Conservation (phyloP, 352 stramenopile species). For the Phytophthora agathidicida region DNA sequence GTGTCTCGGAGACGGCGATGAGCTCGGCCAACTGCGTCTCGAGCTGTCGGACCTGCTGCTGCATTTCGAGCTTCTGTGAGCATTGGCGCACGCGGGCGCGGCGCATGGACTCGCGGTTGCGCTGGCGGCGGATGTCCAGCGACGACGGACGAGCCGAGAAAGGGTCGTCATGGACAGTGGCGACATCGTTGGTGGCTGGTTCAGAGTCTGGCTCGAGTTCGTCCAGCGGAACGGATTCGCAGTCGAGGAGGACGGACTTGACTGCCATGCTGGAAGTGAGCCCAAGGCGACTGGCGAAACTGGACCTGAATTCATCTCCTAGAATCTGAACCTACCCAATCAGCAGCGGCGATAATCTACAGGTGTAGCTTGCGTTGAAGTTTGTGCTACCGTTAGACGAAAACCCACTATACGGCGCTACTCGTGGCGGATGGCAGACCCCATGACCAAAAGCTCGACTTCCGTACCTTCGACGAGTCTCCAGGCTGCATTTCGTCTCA, state of each 20-base stretch:
- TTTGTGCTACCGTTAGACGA: not conserved
- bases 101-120: conserved; percentile 56
- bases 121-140: conserved; percentile 38
- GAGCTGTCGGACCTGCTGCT: conserved; percentile 36
- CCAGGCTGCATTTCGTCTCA: conserved; percentile 2
- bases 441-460: too few relatives aligned
- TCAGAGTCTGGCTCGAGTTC: not conserved
- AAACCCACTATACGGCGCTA: not conserved
- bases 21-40: conserved; percentile 33
- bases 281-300: too few relatives aligned
- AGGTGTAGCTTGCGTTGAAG: too few relatives aligned
- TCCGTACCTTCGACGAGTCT: not conserved
- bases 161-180: not conserved
- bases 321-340: too few relatives aligned
- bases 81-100: conserved; percentile 39
- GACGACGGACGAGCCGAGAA: not conserved
- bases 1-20: not conserved
- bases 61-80: conserved; percentile 28
- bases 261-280: not conserved
- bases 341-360: too few relatives aligned
- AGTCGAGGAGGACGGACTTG: not conserved
- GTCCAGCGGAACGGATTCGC: not conserved
- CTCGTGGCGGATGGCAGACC: too few relatives aligned
- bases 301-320: too few relatives aligned
- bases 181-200: not conserved